Evolutionary conservation across 495 filamentous ascomycete species (phyloP).

Genomic region (Aspergillus affinis): DNA sequence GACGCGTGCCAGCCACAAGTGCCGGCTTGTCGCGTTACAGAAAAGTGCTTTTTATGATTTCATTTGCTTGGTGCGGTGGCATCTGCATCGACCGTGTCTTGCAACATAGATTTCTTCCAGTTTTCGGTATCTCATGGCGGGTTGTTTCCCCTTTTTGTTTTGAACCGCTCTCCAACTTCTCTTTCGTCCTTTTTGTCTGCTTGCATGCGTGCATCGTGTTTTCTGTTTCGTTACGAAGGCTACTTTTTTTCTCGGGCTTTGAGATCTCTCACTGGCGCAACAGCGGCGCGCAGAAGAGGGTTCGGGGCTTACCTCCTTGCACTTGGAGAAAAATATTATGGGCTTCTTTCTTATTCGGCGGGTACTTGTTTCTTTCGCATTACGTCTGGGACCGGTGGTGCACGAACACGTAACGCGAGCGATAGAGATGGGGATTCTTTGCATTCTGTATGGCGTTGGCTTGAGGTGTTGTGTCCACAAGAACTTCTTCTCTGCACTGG

Average conservation of each 20-base stretch:
- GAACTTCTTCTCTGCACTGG: constrained; percentile 36
- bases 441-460: constrained; percentile 54
- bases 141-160: constrained; percentile 30
- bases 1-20: constrained; percentile 44
- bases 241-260: constrained; percentile 30
- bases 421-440: constrained; percentile 40
- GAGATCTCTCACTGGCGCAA: constrained; percentile 4
- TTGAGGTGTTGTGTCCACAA: constrained; percentile 47
- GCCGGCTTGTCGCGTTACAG: constrained; percentile 37
- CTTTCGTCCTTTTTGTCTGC: constrained; percentile 23
- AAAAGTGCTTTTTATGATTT: constrained; percentile 50
- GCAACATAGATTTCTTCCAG: constrained; percentile 49
- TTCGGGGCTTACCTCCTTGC: constrained; percentile 2
- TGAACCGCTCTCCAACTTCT: constrained; percentile 28
- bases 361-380: constrained; percentile 25
- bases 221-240: constrained; percentile 21
- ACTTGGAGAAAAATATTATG: not conserved
- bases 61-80: constrained; percentile 44
- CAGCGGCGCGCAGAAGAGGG: constrained; percentile 8
- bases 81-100: constrained; percentile 44
- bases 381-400: constrained; percentile 22
- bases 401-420: constrained; percentile 22
- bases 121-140: constrained; percentile 55
- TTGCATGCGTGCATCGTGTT: constrained; percentile 15
- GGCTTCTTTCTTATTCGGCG: constrained; percentile 27